Conservation (phyloP, 1,284 basidiomycete genomes). For the Trichosporon sp. region DNA sequence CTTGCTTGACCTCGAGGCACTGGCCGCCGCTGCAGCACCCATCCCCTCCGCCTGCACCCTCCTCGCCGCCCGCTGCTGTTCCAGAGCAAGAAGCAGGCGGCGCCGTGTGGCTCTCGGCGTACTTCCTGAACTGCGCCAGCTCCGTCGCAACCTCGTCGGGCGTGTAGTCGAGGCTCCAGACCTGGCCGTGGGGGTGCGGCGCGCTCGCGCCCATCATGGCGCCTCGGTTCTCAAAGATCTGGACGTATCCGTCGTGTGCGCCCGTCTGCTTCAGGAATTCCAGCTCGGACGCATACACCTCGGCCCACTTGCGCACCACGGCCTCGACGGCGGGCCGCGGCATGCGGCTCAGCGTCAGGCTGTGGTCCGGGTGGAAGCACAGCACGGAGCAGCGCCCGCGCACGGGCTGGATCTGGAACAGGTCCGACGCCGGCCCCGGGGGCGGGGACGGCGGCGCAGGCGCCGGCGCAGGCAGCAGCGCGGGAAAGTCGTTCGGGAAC, state of each 20-base stretch:
- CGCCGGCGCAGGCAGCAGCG: conserved; percentile 58
- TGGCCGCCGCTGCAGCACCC: neutral
- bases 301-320: conserved; percentile 72
- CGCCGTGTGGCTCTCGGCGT: neutral
- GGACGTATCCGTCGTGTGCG: conserved; percentile 65
- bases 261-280: conserved; percentile 31
- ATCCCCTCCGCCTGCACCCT: conserved; percentile 42
- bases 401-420: conserved; percentile 68
- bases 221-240: conserved; percentile 94
- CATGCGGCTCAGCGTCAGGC: conserved; percentile 81
- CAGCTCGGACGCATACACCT: conserved; percentile 63
- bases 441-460: conserved; percentile 26
- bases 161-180: conserved; percentile 74
- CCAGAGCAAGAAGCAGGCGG: neutral
- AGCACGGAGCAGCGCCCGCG: conserved; percentile 85
- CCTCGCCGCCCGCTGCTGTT: neutral
- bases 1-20: conserved; percentile 14
- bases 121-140: conserved; percentile 42
- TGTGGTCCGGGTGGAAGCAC: conserved; percentile 83
- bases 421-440: conserved; percentile 25
- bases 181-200: conserved; percentile 91
- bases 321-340: conserved; percentile 59
- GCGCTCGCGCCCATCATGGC: conserved; percentile 95
- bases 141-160: conserved; percentile 69
- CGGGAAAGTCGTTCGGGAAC: conserved; percentile 84